phyloP scores from a whole-genome alignment of 2,329 filamentous ascomycete genomes.

The Claviceps quebecensis region DNA sequence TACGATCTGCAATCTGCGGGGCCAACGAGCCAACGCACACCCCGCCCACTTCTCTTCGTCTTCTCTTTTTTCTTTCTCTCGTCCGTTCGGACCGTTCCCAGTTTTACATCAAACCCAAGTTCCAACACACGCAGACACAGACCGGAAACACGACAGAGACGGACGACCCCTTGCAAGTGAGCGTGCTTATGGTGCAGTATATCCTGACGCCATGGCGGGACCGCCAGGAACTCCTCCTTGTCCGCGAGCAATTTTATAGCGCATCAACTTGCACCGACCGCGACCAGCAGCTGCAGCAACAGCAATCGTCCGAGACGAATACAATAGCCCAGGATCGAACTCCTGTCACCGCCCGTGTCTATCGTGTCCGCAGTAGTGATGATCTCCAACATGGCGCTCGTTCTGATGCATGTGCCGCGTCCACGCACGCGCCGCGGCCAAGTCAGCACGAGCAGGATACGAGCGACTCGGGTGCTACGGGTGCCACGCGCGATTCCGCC shows the following conservation, averaged over 20 bases:
- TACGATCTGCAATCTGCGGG: neutral
- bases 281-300: conserved; percentile 4
- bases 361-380: neutral
- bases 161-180: neutral
- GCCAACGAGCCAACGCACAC: neutral
- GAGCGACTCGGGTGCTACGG: neutral
- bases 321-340: neutral
- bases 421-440: neutral
- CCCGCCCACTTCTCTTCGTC: neutral
- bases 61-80: neutral
- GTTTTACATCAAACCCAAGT: neutral
- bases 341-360: neutral
- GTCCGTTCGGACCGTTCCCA: neutral
- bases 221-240: conserved; percentile 47
- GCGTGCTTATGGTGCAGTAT: conserved; percentile 47
- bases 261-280: conserved; percentile 6
- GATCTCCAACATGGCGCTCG: neutral
- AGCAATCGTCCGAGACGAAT: neutral
- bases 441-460: neutral
- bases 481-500: conserved; percentile 3
- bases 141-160: neutral
- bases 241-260: conserved; percentile 51
- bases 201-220: conserved; percentile 62
- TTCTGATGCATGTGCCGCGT: neutral
- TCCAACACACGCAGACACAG: neutral